Evolutionary conservation across 2,329 filamentous ascomycete species (phyloP), one percentile per base, ranked within the genome.

Genomic region (Colletotrichum theobromicola): DNA sequence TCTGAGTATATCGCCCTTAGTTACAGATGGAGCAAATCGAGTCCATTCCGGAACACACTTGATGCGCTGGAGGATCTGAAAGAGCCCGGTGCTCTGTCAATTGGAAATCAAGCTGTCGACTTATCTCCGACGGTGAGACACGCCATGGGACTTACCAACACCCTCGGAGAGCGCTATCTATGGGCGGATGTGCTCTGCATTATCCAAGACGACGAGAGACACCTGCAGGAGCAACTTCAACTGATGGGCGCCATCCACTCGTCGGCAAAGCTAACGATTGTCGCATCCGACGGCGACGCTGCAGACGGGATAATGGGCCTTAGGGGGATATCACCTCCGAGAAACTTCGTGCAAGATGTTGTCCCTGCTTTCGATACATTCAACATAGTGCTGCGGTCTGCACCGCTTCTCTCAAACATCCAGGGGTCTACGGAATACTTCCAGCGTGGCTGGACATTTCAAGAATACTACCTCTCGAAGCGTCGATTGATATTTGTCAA

Each of bases 151-250:
- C 13, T 28, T 5, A n/a, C 26, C 0, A 21, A 13, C 26, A 6
- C 34, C 4, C 18, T 67, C 10, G 53, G 24, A 13, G 50, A 66
- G 0, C 32, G 53, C 6, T 72, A 66, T 46, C 16, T 71, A 55
- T 67, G 62, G 69, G 61, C 63, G 1, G 37, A 72, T n/a, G 30
- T 53, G 9, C 28, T 72, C 4, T 72, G 10, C 9, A 67, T 67
- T 5, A 21, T 61, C 4, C 34, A 62, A 5, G 63, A 67, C 34
- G 6, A 63, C n/a, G 10, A 32, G 13, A 26, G 9, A 13, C 2
- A 67, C 4, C 0, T 7, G n/a, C 2, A 4, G 8, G 18, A 26
- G 4, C 37, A 72, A 53, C 35, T 72, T 5, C 30, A 28, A 10
- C 30, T 58, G 0, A 67, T 72, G 53, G 53, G 69, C 2, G 50